Evolutionary conservation across 2,329 filamentous ascomycete species (phyloP).

Genomic region (Calonectria naviculata): DNA sequence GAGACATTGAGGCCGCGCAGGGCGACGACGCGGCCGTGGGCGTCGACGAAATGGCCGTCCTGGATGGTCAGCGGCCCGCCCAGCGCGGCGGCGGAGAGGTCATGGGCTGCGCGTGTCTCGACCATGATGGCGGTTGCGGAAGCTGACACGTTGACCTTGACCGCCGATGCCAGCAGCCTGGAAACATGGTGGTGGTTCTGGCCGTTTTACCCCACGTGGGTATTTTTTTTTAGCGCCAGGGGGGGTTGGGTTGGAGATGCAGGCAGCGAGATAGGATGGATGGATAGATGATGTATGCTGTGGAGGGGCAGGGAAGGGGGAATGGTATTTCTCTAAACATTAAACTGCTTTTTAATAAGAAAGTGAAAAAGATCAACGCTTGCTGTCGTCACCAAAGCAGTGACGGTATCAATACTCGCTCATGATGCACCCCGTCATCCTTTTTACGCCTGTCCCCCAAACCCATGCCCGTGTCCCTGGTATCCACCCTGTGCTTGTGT

Average conservation of each 20-base stretch:
- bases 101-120: conserved; percentile 41
- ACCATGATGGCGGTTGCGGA: conserved; percentile 27
- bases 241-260: not conserved
- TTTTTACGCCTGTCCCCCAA: not conserved
- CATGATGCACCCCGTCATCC: not conserved
- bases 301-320: not conserved
- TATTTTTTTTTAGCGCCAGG: conserved; percentile 3
- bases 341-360: not conserved
- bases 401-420: not conserved
- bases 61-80: conserved; percentile 45
- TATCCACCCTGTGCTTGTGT: not conserved
- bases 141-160: conserved; percentile 20
- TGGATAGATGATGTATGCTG: no score
- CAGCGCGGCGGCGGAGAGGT: conserved; percentile 48
- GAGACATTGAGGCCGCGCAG: conserved; percentile 56
- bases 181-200: not conserved
- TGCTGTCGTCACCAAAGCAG: not conserved
- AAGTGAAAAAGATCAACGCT: conserved; percentile 7
- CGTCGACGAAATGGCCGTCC: conserved; percentile 47
- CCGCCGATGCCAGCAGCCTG: not conserved
- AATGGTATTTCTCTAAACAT: conserved; percentile 3
- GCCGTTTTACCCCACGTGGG: not conserved
- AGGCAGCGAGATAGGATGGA: not conserved
- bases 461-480: not conserved
- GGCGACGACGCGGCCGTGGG: conserved; percentile 49